These are phyloP conservation scores for Caryopteris hybrid DNA, from an alignment of 305 asterid species.

Conservation along the genomic window DNA sequence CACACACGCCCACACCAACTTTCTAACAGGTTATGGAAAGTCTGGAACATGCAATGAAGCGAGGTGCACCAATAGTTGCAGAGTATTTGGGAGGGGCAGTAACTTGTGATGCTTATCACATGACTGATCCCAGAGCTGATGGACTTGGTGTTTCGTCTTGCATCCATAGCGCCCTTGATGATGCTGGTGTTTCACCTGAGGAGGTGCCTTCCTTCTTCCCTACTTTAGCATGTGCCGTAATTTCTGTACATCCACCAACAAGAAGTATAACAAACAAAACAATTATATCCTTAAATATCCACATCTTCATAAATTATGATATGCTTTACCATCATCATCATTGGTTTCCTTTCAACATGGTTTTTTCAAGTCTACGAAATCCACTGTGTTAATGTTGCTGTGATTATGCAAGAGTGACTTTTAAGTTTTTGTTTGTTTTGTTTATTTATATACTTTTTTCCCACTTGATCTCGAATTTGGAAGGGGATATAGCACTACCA, in stretches of 20 bases:
- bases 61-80: slow-evolving; percentile 89
- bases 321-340: neutral
- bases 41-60: slow-evolving; percentile 89
- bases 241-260: neutral
- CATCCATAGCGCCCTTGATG: slow-evolving; percentile 58
- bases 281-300: neutral
- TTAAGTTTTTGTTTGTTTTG: neutral
- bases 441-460: neutral
- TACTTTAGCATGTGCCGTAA: neutral
- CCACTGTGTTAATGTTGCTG: neutral
- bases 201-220: slow-evolving; percentile 50
- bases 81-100: slow-evolving; percentile 97
- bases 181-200: slow-evolving; percentile 80
- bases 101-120: slow-evolving; percentile 95
- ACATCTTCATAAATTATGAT: neutral
- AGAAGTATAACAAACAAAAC: neutral
- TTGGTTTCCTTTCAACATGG: neutral
- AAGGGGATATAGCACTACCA: neutral
- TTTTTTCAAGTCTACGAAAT: neutral
- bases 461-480: neutral
- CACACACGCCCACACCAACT: too few relatives aligned
- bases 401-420: neutral
- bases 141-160: slow-evolving; percentile 98
- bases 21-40: slow-evolving; percentile 84
- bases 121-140: slow-evolving; percentile 95